These are phyloP conservation scores for Crotalaria pallida DNA, from an alignment of 306 rosid species.

Conservation along the genomic window DNA sequence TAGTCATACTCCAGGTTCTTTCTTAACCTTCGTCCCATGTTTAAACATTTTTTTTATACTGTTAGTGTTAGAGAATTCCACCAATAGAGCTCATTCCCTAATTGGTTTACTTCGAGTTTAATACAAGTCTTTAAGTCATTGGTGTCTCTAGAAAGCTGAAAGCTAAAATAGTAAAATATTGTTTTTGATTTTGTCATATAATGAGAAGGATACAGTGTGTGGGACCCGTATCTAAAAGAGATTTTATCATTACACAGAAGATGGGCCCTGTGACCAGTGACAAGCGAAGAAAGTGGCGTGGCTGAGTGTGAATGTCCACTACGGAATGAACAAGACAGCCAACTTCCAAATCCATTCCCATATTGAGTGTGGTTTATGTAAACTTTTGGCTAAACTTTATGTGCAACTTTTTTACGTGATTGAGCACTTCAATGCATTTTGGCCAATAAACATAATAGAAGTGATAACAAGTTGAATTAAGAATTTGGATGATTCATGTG, in stretches of 20 bases:
- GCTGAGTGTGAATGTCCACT: slow-evolving; percentile 17
- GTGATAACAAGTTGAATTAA: not conserved
- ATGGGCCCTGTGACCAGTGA: slow-evolving; percentile 4
- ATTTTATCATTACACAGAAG: not conserved
- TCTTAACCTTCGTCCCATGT: not conserved
- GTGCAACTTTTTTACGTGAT: too few species aligned
- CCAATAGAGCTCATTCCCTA: not conserved
- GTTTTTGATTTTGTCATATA: not conserved
- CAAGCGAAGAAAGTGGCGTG: slow-evolving; percentile 15
- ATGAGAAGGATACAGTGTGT: not conserved
- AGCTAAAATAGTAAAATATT: not conserved
- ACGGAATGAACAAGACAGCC: slow-evolving; percentile 20
- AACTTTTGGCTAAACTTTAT: slow-evolving; percentile 10
- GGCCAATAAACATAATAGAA: not conserved
- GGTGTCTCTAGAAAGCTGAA: not conserved
- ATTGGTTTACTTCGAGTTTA: not conserved
- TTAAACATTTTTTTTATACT: not conserved
- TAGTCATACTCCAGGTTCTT: not conserved
- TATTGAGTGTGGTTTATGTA: not conserved
- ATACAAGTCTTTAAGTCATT: not conserved
- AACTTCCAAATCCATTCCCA: slow-evolving; percentile 16
- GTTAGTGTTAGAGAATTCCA: not conserved
- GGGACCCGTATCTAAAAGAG: not conserved
- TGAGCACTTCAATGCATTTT: slow-evolving; percentile 15
- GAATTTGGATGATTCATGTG: too few species aligned